These are phyloP conservation scores for Ganoderma boninense DNA, from an alignment of 1,284 basidiomycete species.

Conservation along the genomic window DNA sequence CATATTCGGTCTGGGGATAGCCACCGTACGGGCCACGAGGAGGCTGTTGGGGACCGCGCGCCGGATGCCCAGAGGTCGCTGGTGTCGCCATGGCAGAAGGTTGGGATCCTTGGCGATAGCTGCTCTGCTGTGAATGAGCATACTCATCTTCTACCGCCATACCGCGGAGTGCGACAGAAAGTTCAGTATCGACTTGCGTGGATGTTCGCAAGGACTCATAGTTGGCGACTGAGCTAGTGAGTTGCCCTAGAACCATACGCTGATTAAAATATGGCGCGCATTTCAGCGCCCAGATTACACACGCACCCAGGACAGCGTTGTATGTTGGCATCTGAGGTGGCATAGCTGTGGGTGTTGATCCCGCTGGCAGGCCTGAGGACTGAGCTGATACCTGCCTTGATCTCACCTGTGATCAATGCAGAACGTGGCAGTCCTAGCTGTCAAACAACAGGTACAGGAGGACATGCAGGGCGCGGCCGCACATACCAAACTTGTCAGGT, in stretches of 20 bases:
- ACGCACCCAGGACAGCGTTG: constrained; percentile 51
- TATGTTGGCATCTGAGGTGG: constrained; percentile 59
- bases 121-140: constrained; percentile 33
- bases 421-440: constrained; percentile 42
- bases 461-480: neutral
- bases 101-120: constrained; percentile 40
- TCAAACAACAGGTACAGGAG: constrained; percentile 5
- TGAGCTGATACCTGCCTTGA: constrained; percentile 57
- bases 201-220: constrained; percentile 53
- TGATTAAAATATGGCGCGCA: constrained; percentile 35
- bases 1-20: constrained; percentile 65
- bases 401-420: constrained; percentile 45
- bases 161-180: constrained; percentile 65
- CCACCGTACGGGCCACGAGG: constrained; percentile 56
- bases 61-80: constrained; percentile 32
- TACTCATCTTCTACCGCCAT: constrained; percentile 76
- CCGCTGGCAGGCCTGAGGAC: constrained; percentile 39
- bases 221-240: constrained; percentile 34
- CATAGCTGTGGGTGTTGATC: constrained; percentile 44
- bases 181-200: constrained; percentile 58
- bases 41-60: constrained; percentile 52
- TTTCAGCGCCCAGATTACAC: neutral
- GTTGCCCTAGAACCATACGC: constrained; percentile 37
- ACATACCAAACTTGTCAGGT: constrained; percentile 54
- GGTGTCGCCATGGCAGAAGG: constrained; percentile 23